Base-by-base conservation (phyloP, 306 rosid genomes). In the Benincasa hispida region DNA sequence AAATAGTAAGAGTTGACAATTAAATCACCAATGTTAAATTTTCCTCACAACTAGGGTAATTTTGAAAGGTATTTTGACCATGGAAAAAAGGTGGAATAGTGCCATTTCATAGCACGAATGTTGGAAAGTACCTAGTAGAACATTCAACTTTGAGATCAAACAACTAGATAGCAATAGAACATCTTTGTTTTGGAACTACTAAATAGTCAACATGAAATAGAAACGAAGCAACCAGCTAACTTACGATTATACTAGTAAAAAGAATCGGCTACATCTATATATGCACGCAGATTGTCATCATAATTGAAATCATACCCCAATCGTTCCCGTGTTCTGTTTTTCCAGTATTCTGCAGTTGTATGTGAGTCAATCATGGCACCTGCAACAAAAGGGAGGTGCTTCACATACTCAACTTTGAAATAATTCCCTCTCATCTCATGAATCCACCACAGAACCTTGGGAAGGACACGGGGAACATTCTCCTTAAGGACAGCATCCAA, bases 361-460 rank as follows among this genome's bases (percentile, higher is more conserved):
- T 91, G 93, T 19, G 98, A 94, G 88, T 94, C 98, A 75, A 94
- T 94, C 96, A 94, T 94, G 81, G 95, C 95, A 84, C 98, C 98
- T 75, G 95, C 97, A 87, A 91, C 97, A 83, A 84, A 90, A 85
- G 96, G 98, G 88, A 94, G 97, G 87, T 91, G 97, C 97, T 90
- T 91, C 85, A 94, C 98, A 88, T 90, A 90, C 83, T 89, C 98
- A 90, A 85, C 81, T 82, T 89, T 91, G 96, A 94, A 94, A 87
- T 94, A 94, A 85, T 94, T 89, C 84, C 97, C 97, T 39, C 97
- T 94, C 97, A 94, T 94, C 83, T 94, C 97, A 86, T 91, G 99
- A 87, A 94, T 94, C 99, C 99, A 94, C 99, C 99, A 94, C 75
- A 94, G 88, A 83, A 92, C 95, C 92, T 91, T 94, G 34, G 99